Conservation (phyloP, 73 alveolate genomes). For the Symbiodinium pilosum region DNA sequence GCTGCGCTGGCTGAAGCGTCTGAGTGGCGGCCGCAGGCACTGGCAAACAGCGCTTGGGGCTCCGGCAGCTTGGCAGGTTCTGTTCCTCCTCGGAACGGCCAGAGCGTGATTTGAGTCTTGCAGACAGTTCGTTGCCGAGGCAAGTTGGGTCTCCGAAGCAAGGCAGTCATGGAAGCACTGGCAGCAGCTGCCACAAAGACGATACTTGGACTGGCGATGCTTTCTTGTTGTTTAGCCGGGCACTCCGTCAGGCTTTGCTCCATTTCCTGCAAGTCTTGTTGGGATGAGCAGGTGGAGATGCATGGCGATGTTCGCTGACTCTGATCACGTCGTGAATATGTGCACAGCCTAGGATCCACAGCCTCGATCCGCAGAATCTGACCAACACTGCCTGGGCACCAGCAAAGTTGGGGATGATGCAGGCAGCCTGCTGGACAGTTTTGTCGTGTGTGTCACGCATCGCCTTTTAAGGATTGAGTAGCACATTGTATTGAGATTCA, state of each 20-base stretch:
- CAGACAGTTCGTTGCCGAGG: not conserved
- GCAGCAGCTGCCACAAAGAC: not conserved
- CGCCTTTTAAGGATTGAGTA: too few species aligned
- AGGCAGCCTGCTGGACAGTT: not conserved
- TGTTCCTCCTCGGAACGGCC: too few species aligned
- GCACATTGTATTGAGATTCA: too few species aligned
- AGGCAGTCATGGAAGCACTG: constrained; percentile 23
- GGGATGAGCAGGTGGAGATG: too few species aligned
- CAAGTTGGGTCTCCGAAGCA: constrained; percentile 44
- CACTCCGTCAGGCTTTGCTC: too few species aligned
- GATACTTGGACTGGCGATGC: not conserved
- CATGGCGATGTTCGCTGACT: too few species aligned
- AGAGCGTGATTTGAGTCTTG: too few species aligned
- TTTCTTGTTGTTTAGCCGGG: not conserved
- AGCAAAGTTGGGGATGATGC: constrained; percentile 8
- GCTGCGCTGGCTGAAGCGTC: not conserved
- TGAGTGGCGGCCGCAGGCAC: constrained; percentile 23
- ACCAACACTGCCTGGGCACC: constrained; percentile 58
- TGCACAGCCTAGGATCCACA: not conserved
- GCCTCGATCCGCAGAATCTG: constrained; percentile 41
- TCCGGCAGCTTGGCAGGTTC: not conserved
- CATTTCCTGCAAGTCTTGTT: too few species aligned
- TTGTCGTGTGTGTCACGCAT: too few species aligned
- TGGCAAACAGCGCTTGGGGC: constrained; percentile 64
- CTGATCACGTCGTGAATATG: too few species aligned